phyloP scores from a whole-genome alignment of 345 rosid species.

The Lenwebbia sp. region DNA sequence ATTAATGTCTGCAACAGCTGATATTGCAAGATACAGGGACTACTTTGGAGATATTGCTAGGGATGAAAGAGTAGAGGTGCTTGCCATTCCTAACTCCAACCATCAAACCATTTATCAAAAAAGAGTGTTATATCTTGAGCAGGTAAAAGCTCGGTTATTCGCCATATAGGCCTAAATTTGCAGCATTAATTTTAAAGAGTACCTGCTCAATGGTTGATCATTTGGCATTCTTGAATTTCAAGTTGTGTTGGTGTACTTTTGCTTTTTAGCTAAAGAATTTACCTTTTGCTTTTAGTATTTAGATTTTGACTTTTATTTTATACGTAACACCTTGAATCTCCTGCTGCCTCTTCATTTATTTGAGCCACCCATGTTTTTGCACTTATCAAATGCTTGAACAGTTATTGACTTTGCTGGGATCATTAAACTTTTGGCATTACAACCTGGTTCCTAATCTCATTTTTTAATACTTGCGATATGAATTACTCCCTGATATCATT shows the following conservation, averaged over 20 bases:
- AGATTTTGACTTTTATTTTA: not conserved
- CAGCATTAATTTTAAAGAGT: not conserved
- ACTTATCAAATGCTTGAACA: not conserved
- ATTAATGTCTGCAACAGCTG: conserved; percentile 98
- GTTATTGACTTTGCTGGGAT: not conserved
- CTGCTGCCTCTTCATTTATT: not conserved
- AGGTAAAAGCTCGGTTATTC: conserved; percentile 30
- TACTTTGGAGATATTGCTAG: conserved; percentile 83
- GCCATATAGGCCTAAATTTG: not conserved
- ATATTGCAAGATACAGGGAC: conserved; percentile 68
- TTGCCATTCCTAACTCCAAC: conserved; percentile 66
- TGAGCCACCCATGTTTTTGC: not conserved
- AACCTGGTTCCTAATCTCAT: not conserved
- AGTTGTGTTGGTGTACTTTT: not conserved
- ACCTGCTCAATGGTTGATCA: not conserved
- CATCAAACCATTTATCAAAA: conserved; percentile 54
- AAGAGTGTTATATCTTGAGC: conserved; percentile 68
- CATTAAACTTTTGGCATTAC: not conserved
- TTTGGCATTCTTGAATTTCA: not conserved
- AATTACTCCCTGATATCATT: not conserved
- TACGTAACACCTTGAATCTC: not conserved
- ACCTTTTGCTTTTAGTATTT: not conserved
- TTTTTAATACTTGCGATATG: not conserved
- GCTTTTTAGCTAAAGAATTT: not conserved
- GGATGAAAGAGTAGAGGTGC: conserved; percentile 88